These are phyloP conservation scores for Nannochloropsis salina DNA, from an alignment of 108 stramenopile genomes.

Conservation along the genomic window DNA sequence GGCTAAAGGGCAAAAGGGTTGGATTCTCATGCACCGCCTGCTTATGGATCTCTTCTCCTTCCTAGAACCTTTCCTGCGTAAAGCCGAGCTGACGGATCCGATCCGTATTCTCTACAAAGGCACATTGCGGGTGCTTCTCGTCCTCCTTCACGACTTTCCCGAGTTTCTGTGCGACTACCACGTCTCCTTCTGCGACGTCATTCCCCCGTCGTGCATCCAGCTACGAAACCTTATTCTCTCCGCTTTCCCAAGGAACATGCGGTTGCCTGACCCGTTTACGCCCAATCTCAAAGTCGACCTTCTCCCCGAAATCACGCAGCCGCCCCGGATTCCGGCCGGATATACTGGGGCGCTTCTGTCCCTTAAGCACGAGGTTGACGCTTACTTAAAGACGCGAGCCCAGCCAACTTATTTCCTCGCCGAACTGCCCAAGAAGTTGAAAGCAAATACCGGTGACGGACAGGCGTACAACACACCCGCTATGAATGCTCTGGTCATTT, in stretches of 20 bases:
- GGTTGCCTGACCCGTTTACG: constrained; percentile 95
- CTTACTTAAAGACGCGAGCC: constrained; percentile 70
- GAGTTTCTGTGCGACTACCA: constrained; percentile 92
- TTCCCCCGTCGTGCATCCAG: constrained; percentile 94
- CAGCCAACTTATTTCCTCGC: constrained; percentile 72
- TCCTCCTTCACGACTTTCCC: constrained; percentile 97
- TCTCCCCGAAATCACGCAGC: constrained; percentile 82
- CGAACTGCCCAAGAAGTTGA: constrained; percentile 64
- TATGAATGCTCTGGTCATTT: constrained; percentile 86
- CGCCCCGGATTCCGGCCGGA: constrained; percentile 81
- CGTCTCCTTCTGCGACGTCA: constrained; percentile 90
- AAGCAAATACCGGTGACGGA: constrained; percentile 37
- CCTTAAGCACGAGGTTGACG: constrained; percentile 75
- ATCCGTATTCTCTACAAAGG: constrained; percentile 93
- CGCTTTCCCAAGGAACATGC: constrained; percentile 92
- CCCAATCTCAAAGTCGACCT: constrained; percentile 95
- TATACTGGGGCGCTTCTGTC: constrained; percentile 50
- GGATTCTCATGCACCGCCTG: constrained; percentile 88
- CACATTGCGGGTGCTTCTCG: constrained; percentile 84
- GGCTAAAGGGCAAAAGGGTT: constrained; percentile 78
- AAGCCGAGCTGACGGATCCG: constrained; percentile 69
- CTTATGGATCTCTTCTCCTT: constrained; percentile 84
- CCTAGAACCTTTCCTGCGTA: constrained; percentile 80
- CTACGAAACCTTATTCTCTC: constrained; percentile 93
- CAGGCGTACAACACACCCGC: constrained; percentile 68